Base-by-base conservation (phyloP, 78 protist genomes). In the Dictyostelium citrinum region DNA sequence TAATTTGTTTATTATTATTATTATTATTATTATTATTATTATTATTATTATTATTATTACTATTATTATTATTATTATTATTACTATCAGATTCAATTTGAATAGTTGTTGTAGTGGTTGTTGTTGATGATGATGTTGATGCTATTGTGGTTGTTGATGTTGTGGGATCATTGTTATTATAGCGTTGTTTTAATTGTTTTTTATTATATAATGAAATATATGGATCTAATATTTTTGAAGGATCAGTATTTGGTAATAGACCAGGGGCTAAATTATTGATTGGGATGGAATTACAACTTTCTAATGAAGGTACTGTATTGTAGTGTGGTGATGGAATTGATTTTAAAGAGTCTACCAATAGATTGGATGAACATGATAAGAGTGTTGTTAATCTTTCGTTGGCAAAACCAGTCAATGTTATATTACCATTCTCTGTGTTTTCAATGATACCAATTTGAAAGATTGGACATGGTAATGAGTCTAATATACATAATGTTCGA, bases 371-470 rank as follows among this genome's bases (percentile, higher is more conserved):
- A 41, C 81, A 75, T 16, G 81, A 41, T 75, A 75, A 41, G 3
- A 41, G 58, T 16, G n/a, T 39, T 41, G 58, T 41, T 41, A 75
- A 41, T 9, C 58, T 10, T n/a, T 43, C 61, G 24, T 43, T 75
- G 22, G 81, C 81, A 75, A 35, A 35, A n/a, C 81, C 81, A 75
- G 9, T 43, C 22, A 75, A 41, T 41, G 81, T 41, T 17, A 75
- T 75, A 41, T 75, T 75, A 11, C 81, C 81, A 75, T 75, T 75
- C 31, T 75, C 81, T n/a, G 37, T 41, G 9, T 75, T 75, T n/a
- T 75, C 81, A 20, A 75, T 14, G 8, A 75, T 75, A 31, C 61
- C 58, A 41, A 75, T 41, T 41, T 75, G 58, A 41, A 75, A 43
- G 22, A 75, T 22, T 43, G 81, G 81, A 24, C 49, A 43, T 75